Base-by-base conservation (phyloP, 2,329 filamentous ascomycete species). In the Sporothrix luriei region DNA sequence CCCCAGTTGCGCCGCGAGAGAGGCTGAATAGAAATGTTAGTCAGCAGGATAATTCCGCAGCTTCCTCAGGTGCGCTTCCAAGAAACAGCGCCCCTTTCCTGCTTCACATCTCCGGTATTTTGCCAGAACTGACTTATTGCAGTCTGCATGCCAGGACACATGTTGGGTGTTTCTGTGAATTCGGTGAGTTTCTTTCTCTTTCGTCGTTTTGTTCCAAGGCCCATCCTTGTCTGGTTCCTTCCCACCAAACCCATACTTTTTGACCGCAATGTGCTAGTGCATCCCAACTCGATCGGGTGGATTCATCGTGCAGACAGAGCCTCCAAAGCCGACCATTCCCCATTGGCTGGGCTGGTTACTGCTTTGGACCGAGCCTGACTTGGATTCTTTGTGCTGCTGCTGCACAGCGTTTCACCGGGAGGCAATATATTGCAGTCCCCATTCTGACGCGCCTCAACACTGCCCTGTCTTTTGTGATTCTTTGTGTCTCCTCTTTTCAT, bases 331-430 rank as follows among this genome's bases (percentile, higher is more conserved):
- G n/a, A 19, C 57, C n/a, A 24, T 21, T 48, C 4, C 43, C 46
- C 19, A 51, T 65, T 65, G 62, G 62, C 62, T 65, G 62, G 43
- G 46, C 62, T 65, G 62, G 46, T 51, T 65, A 65, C 62, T 65
- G 62, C 26, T 38, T 51, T 65, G 26, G 62, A 51, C 13, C 46
- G n/a, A 40, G 11, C 13, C 26, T 29, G 9, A 11, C 40, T 16
- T 9, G 21, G 4, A 26, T 13, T 5, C 40, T 43, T 43, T 52
- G 49, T 33, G 54, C 40, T 40, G 19, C 48, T 66, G 62, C 62
- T 38, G 62, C 64, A 66, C 48, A 43, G 49, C n/a, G 48, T 54
- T 43, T 54, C 49, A 48, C 38, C 33, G 43, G n/a, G n/a, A 40
- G 26, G 19, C 9, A 55, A 46, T 26, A 55, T 66, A 43, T 54